Conservation (phyloP, 257 asterid genomes). For the Nicotiana knightiana region DNA sequence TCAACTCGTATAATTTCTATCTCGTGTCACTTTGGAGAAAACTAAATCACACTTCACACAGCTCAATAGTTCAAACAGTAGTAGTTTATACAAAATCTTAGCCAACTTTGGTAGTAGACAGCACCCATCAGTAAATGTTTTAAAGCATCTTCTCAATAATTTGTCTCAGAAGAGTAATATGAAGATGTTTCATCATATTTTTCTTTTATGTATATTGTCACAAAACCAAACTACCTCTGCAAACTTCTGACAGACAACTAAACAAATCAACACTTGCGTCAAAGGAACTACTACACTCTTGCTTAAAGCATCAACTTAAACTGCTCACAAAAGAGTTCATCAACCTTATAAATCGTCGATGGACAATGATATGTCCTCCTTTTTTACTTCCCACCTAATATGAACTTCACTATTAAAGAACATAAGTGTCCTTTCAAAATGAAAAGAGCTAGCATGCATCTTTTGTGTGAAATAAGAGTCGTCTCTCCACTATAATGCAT, state of each 20-base stretch:
- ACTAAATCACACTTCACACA: not conserved
- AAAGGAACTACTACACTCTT: not conserved
- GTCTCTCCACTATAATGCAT: not conserved
- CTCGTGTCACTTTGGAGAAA: not conserved
- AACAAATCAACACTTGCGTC: not conserved
- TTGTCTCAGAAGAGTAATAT: not conserved
- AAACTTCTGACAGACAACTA: not conserved
- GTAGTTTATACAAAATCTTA: not conserved
- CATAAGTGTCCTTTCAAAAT: not conserved
- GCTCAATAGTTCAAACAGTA: not conserved
- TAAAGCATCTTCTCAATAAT: not conserved
- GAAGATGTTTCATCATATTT: not conserved
- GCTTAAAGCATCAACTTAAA: not conserved
- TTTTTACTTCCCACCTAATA: not conserved
- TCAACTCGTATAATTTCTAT: not conserved
- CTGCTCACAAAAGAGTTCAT: not conserved
- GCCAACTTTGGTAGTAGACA: not conserved
- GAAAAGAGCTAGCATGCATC: not conserved
- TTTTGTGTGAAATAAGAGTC: not conserved
- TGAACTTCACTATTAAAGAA: not conserved
- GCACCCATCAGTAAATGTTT: not conserved
- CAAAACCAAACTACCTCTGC: not conserved
- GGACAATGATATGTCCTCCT: not conserved
- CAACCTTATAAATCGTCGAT: not conserved
- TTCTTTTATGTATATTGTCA: not conserved